Base-by-base conservation (phyloP, 2,329 filamentous ascomycete genomes). In the Chaetoscypha palmicola region DNA sequence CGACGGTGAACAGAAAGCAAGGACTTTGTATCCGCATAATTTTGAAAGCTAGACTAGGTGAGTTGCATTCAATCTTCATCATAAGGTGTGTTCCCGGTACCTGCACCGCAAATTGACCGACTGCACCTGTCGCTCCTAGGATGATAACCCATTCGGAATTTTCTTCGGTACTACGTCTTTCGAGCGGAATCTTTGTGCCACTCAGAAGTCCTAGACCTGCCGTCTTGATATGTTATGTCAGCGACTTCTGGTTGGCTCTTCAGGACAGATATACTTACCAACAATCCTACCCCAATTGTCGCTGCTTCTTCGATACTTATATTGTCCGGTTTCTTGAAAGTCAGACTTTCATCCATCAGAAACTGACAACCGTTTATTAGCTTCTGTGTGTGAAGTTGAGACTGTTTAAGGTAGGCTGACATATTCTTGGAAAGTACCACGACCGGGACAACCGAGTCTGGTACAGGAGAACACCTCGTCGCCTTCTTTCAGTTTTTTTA, bases 391-490 rank as follows among this genome's bases (percentile, higher is more conserved):
- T n/a, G n/a, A n/a, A n/a, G n/a, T n/a, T n/a, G n/a, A n/a, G n/a
- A n/a, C n/a, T n/a, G n/a, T n/a, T n/a, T n/a, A n/a, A n/a, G n/a
- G n/a, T n/a, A n/a, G n/a, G 19, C 46, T 11, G 38, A 54, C 52
- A 40, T 50, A 55, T 56, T 68, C 64, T 40, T 67, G 65, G 30
- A 67, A 66, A 2, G 64, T 64, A 1, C 55, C 56, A 41, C 59
- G 61, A 4, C 52, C 52, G n/a, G 57, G 61, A 5, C 52, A 47
- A 1, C 66, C 66, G 0, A 67, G 41, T 9, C 56, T 58, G 1
- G 61, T 61, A 45, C 62, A 65, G 2, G 64, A 62, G 46, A 60
- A 68, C 28, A 65, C 53, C 14, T 51, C 55, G 50, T 68, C 65
- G 1, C 64, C 65, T 3, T 42, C 40, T 17, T 58, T 56, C 38